These are phyloP conservation scores for Mycena belliarum DNA, from an alignment of 768 basidiomycete genomes.

Conservation along the genomic window DNA sequence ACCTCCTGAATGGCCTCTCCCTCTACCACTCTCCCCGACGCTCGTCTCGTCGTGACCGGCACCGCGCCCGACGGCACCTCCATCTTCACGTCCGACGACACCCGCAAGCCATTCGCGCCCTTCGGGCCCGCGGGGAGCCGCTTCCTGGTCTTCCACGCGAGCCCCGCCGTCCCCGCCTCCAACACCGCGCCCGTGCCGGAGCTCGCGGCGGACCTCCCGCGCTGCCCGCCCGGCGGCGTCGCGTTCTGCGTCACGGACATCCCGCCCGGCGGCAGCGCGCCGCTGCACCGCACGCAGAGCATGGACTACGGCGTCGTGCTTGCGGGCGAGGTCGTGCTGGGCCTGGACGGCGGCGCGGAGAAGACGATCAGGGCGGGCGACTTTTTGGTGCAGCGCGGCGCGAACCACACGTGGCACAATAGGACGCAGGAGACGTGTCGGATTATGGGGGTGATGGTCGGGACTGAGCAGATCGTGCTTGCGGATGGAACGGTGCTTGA, in stretches of 20 bases:
- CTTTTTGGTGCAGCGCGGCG: constrained; percentile 11
- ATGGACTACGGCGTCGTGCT: constrained; percentile 6
- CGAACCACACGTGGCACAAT: constrained; percentile 14
- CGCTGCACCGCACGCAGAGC: constrained; percentile 5
- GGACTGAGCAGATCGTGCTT: constrained; percentile 9
- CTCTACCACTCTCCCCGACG: constrained; percentile 4
- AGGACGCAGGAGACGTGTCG: constrained; percentile 5
- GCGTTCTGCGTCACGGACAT: constrained; percentile 15
- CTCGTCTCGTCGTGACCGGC: constrained; percentile 13
- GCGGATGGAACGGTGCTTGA: constrained; percentile 5
- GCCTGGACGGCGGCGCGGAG: constrained; percentile 8
- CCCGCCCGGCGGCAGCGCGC: not conserved
- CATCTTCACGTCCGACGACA: constrained; percentile 13
- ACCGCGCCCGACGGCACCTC: constrained; percentile 11
- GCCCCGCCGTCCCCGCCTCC: constrained; percentile 10
- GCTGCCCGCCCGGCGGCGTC: constrained; percentile 14
- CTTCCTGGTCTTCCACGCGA: constrained; percentile 15
- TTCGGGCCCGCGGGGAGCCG: constrained; percentile 4
- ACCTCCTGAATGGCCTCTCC: not conserved
- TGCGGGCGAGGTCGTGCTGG: constrained; percentile 8
- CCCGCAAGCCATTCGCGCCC: constrained; percentile 8
- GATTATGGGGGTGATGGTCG: constrained; percentile 4
- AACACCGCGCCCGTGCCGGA: constrained; percentile 16
- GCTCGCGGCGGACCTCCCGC: constrained; percentile 5
- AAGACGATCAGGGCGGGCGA: constrained; percentile 7